Conservation (phyloP, 352 stramenopile genomes). For the Pythium utonaiense region DNA sequence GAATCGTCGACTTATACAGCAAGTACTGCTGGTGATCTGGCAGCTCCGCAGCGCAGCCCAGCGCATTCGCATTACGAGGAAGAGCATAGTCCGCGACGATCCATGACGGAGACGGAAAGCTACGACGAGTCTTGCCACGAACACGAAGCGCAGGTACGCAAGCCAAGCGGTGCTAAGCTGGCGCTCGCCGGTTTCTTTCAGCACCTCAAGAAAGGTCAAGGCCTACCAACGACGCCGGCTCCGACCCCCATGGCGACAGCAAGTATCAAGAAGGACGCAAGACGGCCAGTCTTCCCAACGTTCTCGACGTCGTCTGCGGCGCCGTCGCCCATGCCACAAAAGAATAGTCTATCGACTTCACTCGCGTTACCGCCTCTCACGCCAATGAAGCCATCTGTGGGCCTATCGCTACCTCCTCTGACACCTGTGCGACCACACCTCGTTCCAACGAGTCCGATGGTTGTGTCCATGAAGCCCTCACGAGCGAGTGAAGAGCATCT, state of each 20-base stretch:
- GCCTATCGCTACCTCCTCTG: conserved; percentile 20
- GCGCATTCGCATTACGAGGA: conserved; percentile 24
- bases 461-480: conserved; percentile 9
- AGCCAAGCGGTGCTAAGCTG: conserved; percentile 35
- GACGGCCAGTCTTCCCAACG: conserved; percentile 56
- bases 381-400: conserved; percentile 16
- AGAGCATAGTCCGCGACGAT: conserved; percentile 26
- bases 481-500: conserved; percentile 19
- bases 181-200: conserved; percentile 64
- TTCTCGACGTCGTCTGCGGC: conserved; percentile 21
- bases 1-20: not conserved
- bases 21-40: not conserved
- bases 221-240: conserved; percentile 52
- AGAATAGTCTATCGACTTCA: not conserved
- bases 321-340: conserved; percentile 20
- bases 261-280: conserved; percentile 66
- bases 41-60: not conserved
- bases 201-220: conserved; percentile 55
- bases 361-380: conserved; percentile 18
- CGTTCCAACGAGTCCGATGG: not conserved
- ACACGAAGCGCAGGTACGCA: conserved; percentile 8
- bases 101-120: conserved; percentile 30
- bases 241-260: conserved; percentile 64
- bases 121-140: conserved; percentile 27
- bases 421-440: conserved; percentile 16